phyloP scores from a whole-genome alignment of 1,284 basidiomycete genomes.

The Ustilago vetiveriae region DNA sequence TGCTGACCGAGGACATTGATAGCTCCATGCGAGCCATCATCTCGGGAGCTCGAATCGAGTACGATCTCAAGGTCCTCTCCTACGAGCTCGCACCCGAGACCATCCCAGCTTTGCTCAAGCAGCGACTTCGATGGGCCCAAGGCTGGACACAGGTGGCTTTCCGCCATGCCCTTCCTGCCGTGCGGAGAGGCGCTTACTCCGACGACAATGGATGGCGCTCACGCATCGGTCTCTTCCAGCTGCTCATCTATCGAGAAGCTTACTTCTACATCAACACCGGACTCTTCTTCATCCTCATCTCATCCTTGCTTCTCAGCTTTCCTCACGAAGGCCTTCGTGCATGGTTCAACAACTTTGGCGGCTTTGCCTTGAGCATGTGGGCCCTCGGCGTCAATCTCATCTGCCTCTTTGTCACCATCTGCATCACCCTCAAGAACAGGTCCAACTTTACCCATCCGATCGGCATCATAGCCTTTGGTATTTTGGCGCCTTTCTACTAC shows the following conservation, averaged over 20 bases:
- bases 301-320: slow-evolving; percentile 32
- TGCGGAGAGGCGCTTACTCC: slow-evolving; percentile 52
- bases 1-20: slow-evolving; percentile 64
- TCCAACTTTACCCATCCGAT: slow-evolving; percentile 50
- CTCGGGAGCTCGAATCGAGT: slow-evolving; percentile 59
- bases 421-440: slow-evolving; percentile 55
- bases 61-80: slow-evolving; percentile 57
- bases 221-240: slow-evolving; percentile 55
- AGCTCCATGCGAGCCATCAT: slow-evolving; percentile 59
- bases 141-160: slow-evolving; percentile 63
- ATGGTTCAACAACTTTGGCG: slow-evolving; percentile 52
- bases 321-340: slow-evolving; percentile 31
- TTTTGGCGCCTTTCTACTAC: slow-evolving; percentile 51
- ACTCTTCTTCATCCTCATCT: slow-evolving; percentile 42
- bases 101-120: slow-evolving; percentile 47
- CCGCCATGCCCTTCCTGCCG: slow-evolving; percentile 49
- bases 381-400: slow-evolving; percentile 50
- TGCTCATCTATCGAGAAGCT: slow-evolving; percentile 53
- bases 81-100: slow-evolving; percentile 61
- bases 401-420: slow-evolving; percentile 47
- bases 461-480: slow-evolving; percentile 51
- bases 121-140: slow-evolving; percentile 61
- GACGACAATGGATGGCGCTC: slow-evolving; percentile 46
- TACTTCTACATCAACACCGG: slow-evolving; percentile 56
- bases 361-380: slow-evolving; percentile 47